Base-by-base conservation (phyloP, 495 filamentous ascomycete genomes). In the Aspergillus cavernicola region DNA sequence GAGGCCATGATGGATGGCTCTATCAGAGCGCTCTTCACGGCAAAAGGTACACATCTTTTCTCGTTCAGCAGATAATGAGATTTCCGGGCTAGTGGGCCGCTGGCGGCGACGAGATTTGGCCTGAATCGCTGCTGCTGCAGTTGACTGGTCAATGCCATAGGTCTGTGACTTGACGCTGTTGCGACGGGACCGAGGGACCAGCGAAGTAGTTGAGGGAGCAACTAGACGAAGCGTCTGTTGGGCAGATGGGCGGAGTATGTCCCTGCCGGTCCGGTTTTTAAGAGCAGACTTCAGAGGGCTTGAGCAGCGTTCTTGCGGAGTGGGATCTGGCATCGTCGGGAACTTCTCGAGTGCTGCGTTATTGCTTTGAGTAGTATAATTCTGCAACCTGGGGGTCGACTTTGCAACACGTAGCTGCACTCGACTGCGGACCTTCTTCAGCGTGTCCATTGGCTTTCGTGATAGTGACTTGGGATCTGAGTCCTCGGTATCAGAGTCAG, bases 351-450 rank as follows among this genome's bases (percentile, higher is more conserved):
- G 42, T 1, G 33, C 9, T 40, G 33, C n/a, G 61, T 48, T 40
- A 28, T 20, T 56, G 48, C 19, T 20, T 6, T 29, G 20, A 4
- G 41, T n/a, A 12, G 18, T 48, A 6, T 42, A 32, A 11, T 62
- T 60, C 32, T 69, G 61, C 20, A 75, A 63, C 48, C 63, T 66
- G 8, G 71, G 70, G 6, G 72, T 66, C 0, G 73, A 77, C 56
- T 73, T 75, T 45, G 73, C 73, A 6, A 66, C 68, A 22, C 72
- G 68, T 4, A 77, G 64, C 55, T 77, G 73, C 4, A 74, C 72
- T 8, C 68, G 66, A 42, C 73, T 77, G 29, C 73, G 73, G n/a
- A 75, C 72, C 53, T 75, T 77, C 28, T 73, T 73, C 35, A 77
- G 59, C 0, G 71, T 75, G 22, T 75, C 73, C 10, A 75, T 75